Evolutionary conservation across 2,329 filamentous ascomycete genomes (phyloP), one percentile per base, ranked within the genome.

Genomic region (Fusarium protoensiforme): DNA sequence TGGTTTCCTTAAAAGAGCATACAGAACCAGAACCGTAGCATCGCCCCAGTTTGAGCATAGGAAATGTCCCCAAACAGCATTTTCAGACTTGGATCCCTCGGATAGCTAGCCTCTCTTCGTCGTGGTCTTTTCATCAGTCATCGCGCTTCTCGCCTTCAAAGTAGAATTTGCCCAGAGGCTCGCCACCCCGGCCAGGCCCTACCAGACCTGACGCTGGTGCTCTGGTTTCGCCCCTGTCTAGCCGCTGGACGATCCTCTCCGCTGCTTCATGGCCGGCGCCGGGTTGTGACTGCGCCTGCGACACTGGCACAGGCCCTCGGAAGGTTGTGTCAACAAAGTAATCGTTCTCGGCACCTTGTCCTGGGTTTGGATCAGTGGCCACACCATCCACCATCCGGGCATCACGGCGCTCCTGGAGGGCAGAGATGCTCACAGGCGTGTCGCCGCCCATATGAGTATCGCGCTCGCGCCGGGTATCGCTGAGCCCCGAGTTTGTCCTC

Each of bases 321-420:
- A 88, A 87, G 1, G 91, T 92, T 3, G 91, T 93, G 80, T 93
- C 92, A 27, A 93, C 86, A 70, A 92, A 90, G 11, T 83, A 80
- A 60, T 87, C 86, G 68, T 90, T 87, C 43, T 87, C 85, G 13
- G 82, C 79, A 31, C 84, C 83, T 65, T 90, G 86, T 36, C 84
- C 83, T 7, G 85, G 81, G 38, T 80, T 80, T 5, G 89, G 86
- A 76, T 92, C 92, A 4, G 84, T 81, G 1, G 90, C 89, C 43
- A 93, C 87, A 2, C 91, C 92, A 78, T 94, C 91, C 64, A 93
- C 84, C 86, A 92, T 91, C 60, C 89, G 87, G 20, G 91, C 90
- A 77, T 93, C 90, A 4, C 87, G 82, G 54, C 87, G 83, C 78
- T 91, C 88, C 62, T 86, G 84, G 8, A 86, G 80, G 3, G 86